A percentile compares a stretch with the other conserved stretches of the same genome.
These are phyloP conservation scores for Butyriboletus loyo DNA, from an alignment of 768 basidiomycete species.

Conservation along the genomic window DNA sequence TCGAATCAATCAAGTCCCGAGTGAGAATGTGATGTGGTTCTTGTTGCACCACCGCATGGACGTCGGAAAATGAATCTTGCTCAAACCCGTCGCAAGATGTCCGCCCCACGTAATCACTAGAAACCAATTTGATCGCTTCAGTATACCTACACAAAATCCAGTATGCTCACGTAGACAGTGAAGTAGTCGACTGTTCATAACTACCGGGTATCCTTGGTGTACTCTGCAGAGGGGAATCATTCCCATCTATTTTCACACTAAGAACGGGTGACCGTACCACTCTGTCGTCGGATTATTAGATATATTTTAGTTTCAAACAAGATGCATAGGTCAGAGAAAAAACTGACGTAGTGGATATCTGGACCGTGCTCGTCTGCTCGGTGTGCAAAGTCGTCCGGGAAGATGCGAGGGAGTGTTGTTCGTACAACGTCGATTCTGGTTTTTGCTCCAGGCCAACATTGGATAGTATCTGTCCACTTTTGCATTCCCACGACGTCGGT, in stretches of 20 bases:
- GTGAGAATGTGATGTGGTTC: neutral
- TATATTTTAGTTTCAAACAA: neutral
- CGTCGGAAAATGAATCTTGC: neutral
- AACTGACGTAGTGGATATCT: neutral
- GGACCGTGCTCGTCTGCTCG: neutral
- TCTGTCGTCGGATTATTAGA: neutral
- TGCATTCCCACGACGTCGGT: neutral
- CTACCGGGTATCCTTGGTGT: too few relatives aligned
- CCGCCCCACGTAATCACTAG: neutral
- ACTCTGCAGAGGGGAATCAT: neutral
- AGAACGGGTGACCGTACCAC: neutral
- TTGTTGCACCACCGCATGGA: neutral
- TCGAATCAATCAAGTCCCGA: neutral
- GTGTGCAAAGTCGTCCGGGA: neutral
- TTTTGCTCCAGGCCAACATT: neutral
- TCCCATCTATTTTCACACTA: neutral
- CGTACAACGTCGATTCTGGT: neutral
- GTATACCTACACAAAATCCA: too few relatives aligned
- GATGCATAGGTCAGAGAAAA: neutral
- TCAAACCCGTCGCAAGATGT: neutral
- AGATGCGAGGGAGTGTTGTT: neutral
- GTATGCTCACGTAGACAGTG: slow-evolving; percentile 1
- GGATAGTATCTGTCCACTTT: neutral
- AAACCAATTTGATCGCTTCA: neutral
- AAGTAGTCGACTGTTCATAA: neutral